Evolutionary conservation across 2,329 filamentous ascomycete genomes (phyloP).

Genomic region (Alternaria rosae): DNA sequence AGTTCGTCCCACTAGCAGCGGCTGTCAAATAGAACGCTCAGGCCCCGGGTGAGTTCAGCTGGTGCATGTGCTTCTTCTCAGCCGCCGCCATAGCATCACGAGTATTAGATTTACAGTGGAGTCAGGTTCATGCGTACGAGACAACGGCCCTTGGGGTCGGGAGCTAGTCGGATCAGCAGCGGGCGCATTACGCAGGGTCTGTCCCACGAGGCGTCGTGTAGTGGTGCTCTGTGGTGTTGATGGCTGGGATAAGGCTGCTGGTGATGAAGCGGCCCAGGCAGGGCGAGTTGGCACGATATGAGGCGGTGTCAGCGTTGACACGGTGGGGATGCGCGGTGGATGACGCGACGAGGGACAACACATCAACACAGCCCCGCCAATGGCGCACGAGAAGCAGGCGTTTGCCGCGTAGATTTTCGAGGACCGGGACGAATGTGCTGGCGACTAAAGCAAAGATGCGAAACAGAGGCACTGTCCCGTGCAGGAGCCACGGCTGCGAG

Average conservation of each 20-base stretch:
- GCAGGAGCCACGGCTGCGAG: constrained; percentile 1
- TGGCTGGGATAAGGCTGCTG: constrained; percentile 5
- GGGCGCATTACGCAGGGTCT: constrained; percentile 17
- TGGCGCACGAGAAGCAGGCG: constrained; percentile 10
- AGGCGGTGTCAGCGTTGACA: constrained; percentile 2
- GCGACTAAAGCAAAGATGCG: constrained; percentile 19
- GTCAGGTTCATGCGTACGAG: constrained; percentile 17
- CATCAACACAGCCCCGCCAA: constrained; percentile 27
- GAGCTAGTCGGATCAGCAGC: constrained; percentile 18
- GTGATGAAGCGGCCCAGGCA: neutral
- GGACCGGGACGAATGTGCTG: constrained; percentile 17
- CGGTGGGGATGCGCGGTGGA: constrained; percentile 24
- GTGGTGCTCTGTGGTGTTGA: neutral
- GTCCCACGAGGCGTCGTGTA: constrained; percentile 3
- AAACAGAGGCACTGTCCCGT: constrained; percentile 9
- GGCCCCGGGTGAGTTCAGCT: neutral
- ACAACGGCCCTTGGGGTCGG: constrained; percentile 14
- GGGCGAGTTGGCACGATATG: constrained; percentile 6
- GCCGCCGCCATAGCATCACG: neutral
- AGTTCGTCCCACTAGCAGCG: neutral
- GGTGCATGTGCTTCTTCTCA: neutral
- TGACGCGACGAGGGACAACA: constrained; percentile 36
- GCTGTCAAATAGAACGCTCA: neutral
- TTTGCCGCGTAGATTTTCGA: constrained; percentile 13
- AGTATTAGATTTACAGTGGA: constrained; percentile 12